A percentile compares a stretch with the other conserved stretches of the same genome.
Conservation (phyloP, 164 flowering plant genomes). For the Dillenia suffruticosa region DNA sequence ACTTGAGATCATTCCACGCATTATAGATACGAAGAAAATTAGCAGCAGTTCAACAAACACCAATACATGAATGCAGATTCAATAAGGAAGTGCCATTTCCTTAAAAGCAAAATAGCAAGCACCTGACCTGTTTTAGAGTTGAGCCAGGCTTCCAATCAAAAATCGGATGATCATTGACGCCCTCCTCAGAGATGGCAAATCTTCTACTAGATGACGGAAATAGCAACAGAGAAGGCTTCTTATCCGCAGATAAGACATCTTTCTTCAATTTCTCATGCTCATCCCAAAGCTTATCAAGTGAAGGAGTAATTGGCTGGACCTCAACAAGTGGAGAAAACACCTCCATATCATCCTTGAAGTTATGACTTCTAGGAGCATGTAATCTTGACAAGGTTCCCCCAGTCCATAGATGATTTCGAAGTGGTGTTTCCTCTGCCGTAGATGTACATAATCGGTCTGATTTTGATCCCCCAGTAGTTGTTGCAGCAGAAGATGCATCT, state of each 20-base stretch:
- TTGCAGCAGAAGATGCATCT: slow-evolving; percentile 40
- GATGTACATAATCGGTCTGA: slow-evolving; percentile 34
- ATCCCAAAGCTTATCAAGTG: slow-evolving; percentile 73
- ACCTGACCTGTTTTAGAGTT: slow-evolving; percentile 59
- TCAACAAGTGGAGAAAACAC: slow-evolving; percentile 97
- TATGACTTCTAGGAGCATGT: slow-evolving; percentile 60
- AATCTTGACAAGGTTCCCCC: slow-evolving; percentile 66
- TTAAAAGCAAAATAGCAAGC: not conserved
- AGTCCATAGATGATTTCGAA: slow-evolving; percentile 46
- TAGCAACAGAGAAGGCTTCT: slow-evolving; percentile 43
- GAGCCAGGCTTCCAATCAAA: slow-evolving; percentile 77
- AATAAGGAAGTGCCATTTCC: not conserved
- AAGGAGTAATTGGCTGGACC: slow-evolving; percentile 87
- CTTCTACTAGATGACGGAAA: slow-evolving; percentile 61
- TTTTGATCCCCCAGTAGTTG: slow-evolving; percentile 32
- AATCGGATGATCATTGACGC: slow-evolving; percentile 44
- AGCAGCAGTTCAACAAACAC: too few relatives aligned
- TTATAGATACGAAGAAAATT: too few relatives aligned
- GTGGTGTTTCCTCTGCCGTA: slow-evolving; percentile 71
- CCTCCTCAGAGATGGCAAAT: slow-evolving; percentile 52
- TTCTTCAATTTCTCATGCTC: slow-evolving; percentile 48
- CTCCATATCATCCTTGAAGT: slow-evolving; percentile 95
- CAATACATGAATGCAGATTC: too few relatives aligned
- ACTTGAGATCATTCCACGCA: too few relatives aligned
- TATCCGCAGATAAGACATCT: slow-evolving; percentile 44